A percentile compares a stretch with the other conserved stretches of the same genome.
Evolutionary conservation across 176 grass and related monocot species (phyloP).

Genomic region (Zoysia japonica): DNA sequence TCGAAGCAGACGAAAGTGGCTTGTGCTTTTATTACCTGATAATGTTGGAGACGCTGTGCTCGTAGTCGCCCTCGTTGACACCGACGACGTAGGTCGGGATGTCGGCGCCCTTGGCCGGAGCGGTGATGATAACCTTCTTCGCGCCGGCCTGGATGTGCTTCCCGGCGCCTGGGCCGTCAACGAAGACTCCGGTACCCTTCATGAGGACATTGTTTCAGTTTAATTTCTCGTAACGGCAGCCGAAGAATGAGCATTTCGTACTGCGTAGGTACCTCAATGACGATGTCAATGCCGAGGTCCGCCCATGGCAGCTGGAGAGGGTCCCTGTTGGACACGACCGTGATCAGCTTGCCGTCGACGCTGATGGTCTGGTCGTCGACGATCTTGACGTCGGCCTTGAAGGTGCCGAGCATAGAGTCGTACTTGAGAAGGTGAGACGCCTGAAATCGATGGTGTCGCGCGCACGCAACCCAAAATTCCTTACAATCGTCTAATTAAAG

Average conservation of each 20-base stretch:
- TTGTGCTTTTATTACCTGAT: constrained; percentile 45
- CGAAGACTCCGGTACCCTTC: constrained; percentile 94
- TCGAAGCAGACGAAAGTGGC: neutral
- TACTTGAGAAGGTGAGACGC: constrained; percentile 99
- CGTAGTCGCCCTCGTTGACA: constrained; percentile 88
- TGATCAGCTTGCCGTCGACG: constrained; percentile 86
- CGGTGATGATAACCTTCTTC: constrained; percentile 96
- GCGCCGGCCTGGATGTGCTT: constrained; percentile 97
- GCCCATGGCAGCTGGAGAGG: constrained; percentile 84
- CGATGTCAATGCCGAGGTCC: constrained; percentile 89
- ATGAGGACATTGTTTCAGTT: neutral
- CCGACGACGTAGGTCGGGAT: constrained; percentile 92
- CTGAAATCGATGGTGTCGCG: constrained; percentile 21
- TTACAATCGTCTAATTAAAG: neutral
- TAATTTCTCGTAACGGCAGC: neutral
- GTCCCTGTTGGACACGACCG: constrained; percentile 72
- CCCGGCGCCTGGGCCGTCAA: constrained; percentile 89
- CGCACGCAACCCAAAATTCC: neutral
- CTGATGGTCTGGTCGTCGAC: constrained; percentile 80
- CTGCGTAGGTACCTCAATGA: constrained; percentile 65
- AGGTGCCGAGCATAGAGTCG: constrained; percentile 90
- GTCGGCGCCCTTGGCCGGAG: constrained; percentile 95
- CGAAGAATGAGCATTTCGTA: neutral
- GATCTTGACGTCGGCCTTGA: constrained; percentile 90
- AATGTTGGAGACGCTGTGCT: constrained; percentile 70